phyloP scores from a whole-genome alignment of 176 grass and related monocot species.

The Oryza rufipogon region DNA sequence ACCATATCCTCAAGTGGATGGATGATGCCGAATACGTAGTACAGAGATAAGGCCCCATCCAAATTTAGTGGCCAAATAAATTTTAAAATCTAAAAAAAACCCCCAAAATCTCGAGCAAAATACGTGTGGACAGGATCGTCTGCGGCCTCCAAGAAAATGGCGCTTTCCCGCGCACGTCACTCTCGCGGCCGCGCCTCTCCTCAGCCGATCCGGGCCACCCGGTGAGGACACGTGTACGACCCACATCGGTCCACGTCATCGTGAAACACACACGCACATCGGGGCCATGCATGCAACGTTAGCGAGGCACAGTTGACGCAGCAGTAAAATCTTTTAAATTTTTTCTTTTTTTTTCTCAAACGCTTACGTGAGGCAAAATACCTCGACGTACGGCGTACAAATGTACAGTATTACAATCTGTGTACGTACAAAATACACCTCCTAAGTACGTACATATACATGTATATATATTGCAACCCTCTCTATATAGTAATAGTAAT shows the following conservation, averaged over 20 bases:
- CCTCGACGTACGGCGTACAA: neutral
- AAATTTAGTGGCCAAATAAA: neutral
- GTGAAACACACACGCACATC: neutral
- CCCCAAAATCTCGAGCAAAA: neutral
- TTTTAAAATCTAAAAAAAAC: neutral
- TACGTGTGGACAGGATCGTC: conserved; percentile 33
- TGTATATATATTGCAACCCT: neutral
- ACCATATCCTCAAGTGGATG: conserved; percentile 19
- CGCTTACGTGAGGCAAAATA: neutral
- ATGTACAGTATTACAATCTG: conserved; percentile 15
- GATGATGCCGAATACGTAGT: conserved; percentile 7
- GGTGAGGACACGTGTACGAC: neutral
- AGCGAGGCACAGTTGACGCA: neutral
- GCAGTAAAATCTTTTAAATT: neutral
- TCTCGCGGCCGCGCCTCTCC: neutral
- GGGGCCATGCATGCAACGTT: conserved; percentile 31
- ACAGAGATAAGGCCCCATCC: neutral
- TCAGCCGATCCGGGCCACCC: neutral
- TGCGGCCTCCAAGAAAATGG: neutral
- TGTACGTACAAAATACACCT: conserved; percentile 16
- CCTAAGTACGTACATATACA: neutral
- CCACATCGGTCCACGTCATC: neutral
- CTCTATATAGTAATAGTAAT: neutral
- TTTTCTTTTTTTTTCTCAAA: neutral
- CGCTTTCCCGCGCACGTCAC: neutral